Evolutionary conservation across 192 early-diverging fungal species (phyloP), one percentile per base, ranked within the genome.

Genomic region (Coemansia sp.): DNA sequence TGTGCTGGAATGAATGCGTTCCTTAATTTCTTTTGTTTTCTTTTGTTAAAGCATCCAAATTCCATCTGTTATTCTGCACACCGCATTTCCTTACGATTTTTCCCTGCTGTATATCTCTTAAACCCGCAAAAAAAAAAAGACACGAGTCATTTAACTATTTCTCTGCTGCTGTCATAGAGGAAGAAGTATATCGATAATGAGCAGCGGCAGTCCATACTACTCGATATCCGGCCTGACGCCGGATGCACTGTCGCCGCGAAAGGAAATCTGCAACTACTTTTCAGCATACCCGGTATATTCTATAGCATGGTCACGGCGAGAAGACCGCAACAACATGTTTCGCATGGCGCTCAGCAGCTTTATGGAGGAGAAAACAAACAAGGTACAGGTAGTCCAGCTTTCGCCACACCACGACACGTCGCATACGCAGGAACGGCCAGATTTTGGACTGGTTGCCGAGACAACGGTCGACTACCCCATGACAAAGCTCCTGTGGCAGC

Each of bases 401-500:
- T 75, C 77, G 48, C 76, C 82, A 22, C 72, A 83, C 30, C 82
- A 83, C 55, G 77, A 74, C 60, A 52, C 76, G n/a, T 51, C 60
- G 17, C 72, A 73, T 2, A 66, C 66, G 33, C 69, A 76, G 16
- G 76, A 83, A 40, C 80, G 78, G 66, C 72, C 77, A 3, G 91
- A 94, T 60, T 93, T 94, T 75, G 84, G 88, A 16, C 72, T 83
- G 7, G 77, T 94, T 3, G 94, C 91, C 32, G 91, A 92, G 63
- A 83, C 86, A 0, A 88, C 91, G 48, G 89, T 92, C 36, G 84
- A 89, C 31, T 98, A 94, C 66, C 97, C 97, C 20, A 84, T 93
- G 56, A 96, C 95, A 8, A 97, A 96, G 72, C 82, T 96, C 31
- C 74, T 90, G 51, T 99, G 94, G 94, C 85, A 91, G 52, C 94